Base-by-base conservation (phyloP, 2,329 filamentous ascomycete genomes). In the Aspergillus quadricinctus region DNA sequence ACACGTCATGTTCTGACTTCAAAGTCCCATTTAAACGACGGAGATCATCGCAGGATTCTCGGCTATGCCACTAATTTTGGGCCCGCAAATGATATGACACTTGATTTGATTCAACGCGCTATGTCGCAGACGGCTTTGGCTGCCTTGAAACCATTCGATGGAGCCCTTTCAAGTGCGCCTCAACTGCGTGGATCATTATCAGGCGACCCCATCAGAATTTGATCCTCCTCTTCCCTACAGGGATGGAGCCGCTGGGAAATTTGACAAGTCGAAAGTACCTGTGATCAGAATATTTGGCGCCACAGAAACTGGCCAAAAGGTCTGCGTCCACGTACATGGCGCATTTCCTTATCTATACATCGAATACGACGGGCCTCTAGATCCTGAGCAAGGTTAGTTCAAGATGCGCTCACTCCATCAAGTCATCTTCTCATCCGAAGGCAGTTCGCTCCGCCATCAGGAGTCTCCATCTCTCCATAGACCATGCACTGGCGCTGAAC, bases 181-280 rank as follows among this genome's bases (percentile, higher is more conserved):
- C 69, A 97, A 99, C 73, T 96, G 91, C 78, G 88, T 99, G 77
- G 94, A 99, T 75, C 88, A 94, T 73, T 99, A 97, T 73, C 92
- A 96, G 76, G 84, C 87, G 43, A 80, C 80, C 10, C 89, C 92
- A 19, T 89, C 91, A 51, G 81, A 82, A 63, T 88, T 94, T 72
- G 92, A 97, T 74, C 91, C 92, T 61, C 82, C 85, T 60, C 81
- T 97, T 62, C 85, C 88, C 59, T 85, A 84, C 64, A 83, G 85
- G 70, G 77, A 85, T 62, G 82, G 78, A 27, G 79, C 78, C 49
- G 83, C 81, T 21, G 81, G 86, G 66, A 75, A 82, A 57, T 77
- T 80, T 60, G 86, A 84, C 57, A 83, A 84, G 35, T 87, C 89
- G 9, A 88, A 86, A 61, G 86, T 97, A 0, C 93, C 94, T 0